Evolutionary conservation across 345 rosid genomes (phyloP).

Genomic region (Diplotaxis tenuifolia): DNA sequence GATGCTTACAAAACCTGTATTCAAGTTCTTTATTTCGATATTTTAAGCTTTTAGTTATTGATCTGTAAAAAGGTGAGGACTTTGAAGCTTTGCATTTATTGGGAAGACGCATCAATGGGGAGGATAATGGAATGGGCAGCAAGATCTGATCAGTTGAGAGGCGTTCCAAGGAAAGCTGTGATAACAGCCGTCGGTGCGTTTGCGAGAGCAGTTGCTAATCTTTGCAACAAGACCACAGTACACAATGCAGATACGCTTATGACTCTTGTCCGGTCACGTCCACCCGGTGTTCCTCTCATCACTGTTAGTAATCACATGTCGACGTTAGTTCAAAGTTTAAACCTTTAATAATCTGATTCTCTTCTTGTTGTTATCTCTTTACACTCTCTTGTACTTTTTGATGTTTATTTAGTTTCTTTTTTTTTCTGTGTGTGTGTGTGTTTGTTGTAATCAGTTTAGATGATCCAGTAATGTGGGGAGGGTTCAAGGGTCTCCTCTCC

Average conservation of each 20-base stretch:
- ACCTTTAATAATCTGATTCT: neutral
- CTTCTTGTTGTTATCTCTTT: conserved; percentile 21
- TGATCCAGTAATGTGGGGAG: conserved; percentile 93
- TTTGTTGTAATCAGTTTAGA: conserved; percentile 55
- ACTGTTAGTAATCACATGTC: conserved; percentile 98
- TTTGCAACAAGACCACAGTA: conserved; percentile 68
- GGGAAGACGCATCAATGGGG: conserved; percentile 25
- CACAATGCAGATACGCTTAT: conserved; percentile 72
- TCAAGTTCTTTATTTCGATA: neutral
- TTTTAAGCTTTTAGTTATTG: neutral
- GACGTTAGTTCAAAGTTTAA: conserved; percentile 52
- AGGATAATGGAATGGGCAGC: conserved; percentile 80
- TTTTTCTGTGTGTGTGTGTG: neutral
- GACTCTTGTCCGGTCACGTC: conserved; percentile 70
- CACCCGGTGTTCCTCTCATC: conserved; percentile 81
- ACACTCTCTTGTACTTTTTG: neutral
- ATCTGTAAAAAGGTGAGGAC: neutral
- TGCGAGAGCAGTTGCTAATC: conserved; percentile 56
- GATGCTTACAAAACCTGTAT: neutral
- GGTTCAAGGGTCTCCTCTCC: conserved; percentile 70
- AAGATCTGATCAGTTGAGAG: conserved; percentile 57
- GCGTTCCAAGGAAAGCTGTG: conserved; percentile 70
- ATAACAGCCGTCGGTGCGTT: conserved; percentile 65
- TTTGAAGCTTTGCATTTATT: conserved; percentile 9
- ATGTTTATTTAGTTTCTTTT: neutral